phyloP scores from a whole-genome alignment of 2,329 filamentous ascomycete genomes.

The Lachnellula cervina region DNA sequence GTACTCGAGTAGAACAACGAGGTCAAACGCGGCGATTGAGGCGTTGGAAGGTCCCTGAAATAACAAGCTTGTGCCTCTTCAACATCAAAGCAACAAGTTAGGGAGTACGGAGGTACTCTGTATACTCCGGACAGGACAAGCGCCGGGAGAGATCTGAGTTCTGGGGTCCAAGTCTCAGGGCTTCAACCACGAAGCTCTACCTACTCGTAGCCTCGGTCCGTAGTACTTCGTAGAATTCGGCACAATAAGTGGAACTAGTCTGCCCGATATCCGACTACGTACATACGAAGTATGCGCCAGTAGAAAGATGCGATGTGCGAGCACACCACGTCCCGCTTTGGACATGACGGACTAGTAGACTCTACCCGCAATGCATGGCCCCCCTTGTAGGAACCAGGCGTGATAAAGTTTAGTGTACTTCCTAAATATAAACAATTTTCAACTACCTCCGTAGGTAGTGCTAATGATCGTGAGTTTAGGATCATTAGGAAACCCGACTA shows the following conservation, averaged over 20 bases:
- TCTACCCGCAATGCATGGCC: background rate
- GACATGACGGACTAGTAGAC: background rate
- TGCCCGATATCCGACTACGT: background rate
- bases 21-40: background rate
- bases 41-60: background rate
- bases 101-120: too few relatives aligned
- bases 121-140: background rate
- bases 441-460: background rate
- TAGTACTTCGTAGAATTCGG: too few relatives aligned
- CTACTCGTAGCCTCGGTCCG: too few relatives aligned
- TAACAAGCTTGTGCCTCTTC: background rate
- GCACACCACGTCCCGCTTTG: too few relatives aligned
- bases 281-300: too few relatives aligned
- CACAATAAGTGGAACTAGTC: too few relatives aligned
- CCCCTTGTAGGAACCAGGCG: background rate
- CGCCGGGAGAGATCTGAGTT: background rate
- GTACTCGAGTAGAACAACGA: background rate
- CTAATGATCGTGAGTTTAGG: background rate
- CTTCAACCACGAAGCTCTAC: background rate
- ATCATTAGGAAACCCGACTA: background rate
- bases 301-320: too few relatives aligned
- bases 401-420: background rate
- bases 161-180: background rate
- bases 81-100: background rate
- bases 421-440: background rate